Evolutionary conservation across 2,329 filamentous ascomycete species (phyloP), one percentile per base, ranked within the genome.

Genomic region (Alternaria arbusti): DNA sequence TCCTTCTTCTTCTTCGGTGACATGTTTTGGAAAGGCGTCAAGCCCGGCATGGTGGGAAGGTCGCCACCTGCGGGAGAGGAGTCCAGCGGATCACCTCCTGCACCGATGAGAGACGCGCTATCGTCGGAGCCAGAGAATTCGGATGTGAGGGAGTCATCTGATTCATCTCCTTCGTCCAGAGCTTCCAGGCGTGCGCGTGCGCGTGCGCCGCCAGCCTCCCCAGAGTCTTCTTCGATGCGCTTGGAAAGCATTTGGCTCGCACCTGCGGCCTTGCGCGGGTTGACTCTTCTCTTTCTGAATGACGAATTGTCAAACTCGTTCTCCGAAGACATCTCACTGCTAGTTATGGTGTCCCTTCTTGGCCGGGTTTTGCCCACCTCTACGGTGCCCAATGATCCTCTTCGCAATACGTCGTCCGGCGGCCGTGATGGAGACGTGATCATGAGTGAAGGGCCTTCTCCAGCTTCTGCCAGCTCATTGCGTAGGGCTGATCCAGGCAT

Each of bases 301-400:
- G 86, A 85, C 0, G 88, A 86, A 1, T 88, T 85, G 70, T 93
- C 91, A 49, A 91, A 86, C 72, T 95, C 92, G 70, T 93, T 94
- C 66, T 95, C 92, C 0, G 91, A 94, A 0, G 91, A 94, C 71
- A 95, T 88, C 70, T 95, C 92, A 72, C 91, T 94, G 79, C 91
- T 93, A 1, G 92, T 94, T 50, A 92, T 89, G 0, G 92, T 94
- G 76, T 94, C 91, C 67, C 91, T 84, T 32, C 92, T 84, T 2
- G 89, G 85, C 15, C 91, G 84, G 79, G 91, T 89, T 76, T 90
- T 91, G 61, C 90, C 87, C 1, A 87, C 87, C 70, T 92, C 90
- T 25, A 93, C 80, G 0, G 90, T 88, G 20, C 90, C 90, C 70
- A 93, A 86, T 0, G 92, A 94, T 11, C 90, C 91, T 69, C 91